Evolutionary conservation across 768 basidiomycete species (phyloP), one percentile per base, ranked within the genome.

Genomic region (Calocera viscosa): DNA sequence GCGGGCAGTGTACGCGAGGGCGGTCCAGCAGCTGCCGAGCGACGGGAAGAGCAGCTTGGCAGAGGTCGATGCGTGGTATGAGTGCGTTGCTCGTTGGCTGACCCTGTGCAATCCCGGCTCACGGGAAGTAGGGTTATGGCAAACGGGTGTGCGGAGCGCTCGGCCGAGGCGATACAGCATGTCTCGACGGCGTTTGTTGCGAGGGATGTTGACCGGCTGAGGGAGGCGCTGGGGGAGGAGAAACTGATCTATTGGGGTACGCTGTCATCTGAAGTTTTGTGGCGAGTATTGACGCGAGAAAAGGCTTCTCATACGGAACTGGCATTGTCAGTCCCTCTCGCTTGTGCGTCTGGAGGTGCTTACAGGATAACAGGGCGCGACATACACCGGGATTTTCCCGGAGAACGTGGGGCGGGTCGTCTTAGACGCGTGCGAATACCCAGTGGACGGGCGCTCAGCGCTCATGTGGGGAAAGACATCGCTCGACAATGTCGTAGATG

Each of bases 351-450:
- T n/a, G n/a, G n/a, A n/a, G n/a, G n/a, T n/a, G n/a, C n/a, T n/a
- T n/a, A n/a, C n/a, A 33, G 26, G 12, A 38, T n/a, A 38, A 30
- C n/a, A 40, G 35, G 24, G 39, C 38, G 26, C 41, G 38, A 67
- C 68, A 10, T 69, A 69, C 49, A 66, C 68, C 1, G 67, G 67
- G 16, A 67, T 69, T 63, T 69, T 69, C 63, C 68, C 68, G 33
- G 63, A 67, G 30, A 60, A 64, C 19, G 68, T 69, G 41, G 68
- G 68, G 2, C 28, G 64, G 5, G 63, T 69, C 33, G 68, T 65
- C 22, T 39, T 69, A 3, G 68, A 69, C 35, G 66, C 63, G 28
- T 28, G 67, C 63, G 68, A 67, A 26, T 67, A 43, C 38, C 63
- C 65, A 1, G 32, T 41, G 40, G 67, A 69, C 43, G 68, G 66